phyloP scores from a whole-genome alignment of 208 protist species.

The Herpetomonas samuelpessoai region DNA sequence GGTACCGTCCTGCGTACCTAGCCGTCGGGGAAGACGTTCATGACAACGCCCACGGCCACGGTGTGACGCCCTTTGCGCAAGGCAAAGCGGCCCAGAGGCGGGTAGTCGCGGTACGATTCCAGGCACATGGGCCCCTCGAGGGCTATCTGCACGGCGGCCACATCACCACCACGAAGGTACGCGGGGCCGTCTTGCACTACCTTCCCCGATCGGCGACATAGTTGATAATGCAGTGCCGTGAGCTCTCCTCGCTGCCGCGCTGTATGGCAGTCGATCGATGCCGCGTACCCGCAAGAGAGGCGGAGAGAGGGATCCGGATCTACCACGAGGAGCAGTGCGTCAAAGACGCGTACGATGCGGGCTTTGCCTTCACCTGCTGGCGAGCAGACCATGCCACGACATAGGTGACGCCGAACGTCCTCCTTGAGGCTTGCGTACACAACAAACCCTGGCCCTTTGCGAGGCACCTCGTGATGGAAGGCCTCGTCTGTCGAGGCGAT shows the following conservation, averaged over 20 bases:
- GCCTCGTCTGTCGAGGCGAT: conserved; percentile 93
- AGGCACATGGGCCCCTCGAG: conserved; percentile 93
- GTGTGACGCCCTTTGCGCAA: conserved; percentile 95
- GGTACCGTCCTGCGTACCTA: no score
- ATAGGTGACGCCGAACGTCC: no score
- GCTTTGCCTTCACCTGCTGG: conserved; percentile 69
- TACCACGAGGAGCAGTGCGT: conserved; percentile 93
- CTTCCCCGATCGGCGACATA: conserved; percentile 92
- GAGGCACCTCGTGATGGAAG: conserved; percentile 69
- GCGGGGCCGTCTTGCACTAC: conserved; percentile 87
- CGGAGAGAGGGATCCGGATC: conserved; percentile 93
- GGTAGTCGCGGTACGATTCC: conserved; percentile 94
- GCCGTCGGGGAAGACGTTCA: no score
- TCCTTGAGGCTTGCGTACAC: no score
- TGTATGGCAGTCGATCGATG: conserved; percentile 94
- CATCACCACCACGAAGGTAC: conserved; percentile 91
- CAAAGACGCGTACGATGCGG: conserved; percentile 47
- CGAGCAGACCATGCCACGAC: no score
- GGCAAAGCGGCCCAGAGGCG: conserved; percentile 95
- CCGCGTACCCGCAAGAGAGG: conserved; percentile 88
- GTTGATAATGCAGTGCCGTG: conserved; percentile 84
- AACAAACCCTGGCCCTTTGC: no score
- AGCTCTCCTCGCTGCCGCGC: conserved; percentile 94
- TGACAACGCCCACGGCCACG: conserved; percentile 97
- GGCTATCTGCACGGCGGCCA: conserved; percentile 87